Evolutionary conservation across 495 filamentous ascomycete species (phyloP).

Genomic region (Penicillium argentinense): DNA sequence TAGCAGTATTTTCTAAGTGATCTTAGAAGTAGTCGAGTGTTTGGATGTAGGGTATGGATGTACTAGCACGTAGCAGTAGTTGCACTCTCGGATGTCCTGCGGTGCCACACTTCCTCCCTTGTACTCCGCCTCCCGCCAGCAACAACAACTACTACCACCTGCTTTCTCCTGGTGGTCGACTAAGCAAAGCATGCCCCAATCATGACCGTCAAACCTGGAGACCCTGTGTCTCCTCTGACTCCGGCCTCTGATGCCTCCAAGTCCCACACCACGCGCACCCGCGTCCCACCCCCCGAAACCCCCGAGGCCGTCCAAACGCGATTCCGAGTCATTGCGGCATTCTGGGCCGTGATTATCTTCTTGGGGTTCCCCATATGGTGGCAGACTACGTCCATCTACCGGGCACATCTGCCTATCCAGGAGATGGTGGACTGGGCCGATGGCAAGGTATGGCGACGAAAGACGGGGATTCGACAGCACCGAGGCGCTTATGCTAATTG

Average conservation of each 20-base stretch:
- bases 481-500: slow-evolving; percentile 8
- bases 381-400: slow-evolving; percentile 92
- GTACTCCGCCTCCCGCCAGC: slow-evolving; percentile 6
- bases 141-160: background rate
- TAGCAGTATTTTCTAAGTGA: too few relatives aligned
- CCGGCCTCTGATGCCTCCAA: slow-evolving; percentile 15
- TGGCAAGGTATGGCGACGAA: slow-evolving; percentile 76
- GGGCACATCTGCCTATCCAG: slow-evolving; percentile 77
- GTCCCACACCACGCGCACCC: too few relatives aligned
- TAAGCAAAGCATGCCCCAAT: slow-evolving; percentile 39
- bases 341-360: slow-evolving; percentile 83
- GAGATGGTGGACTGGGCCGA: slow-evolving; percentile 93
- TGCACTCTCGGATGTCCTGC: too few relatives aligned
- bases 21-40: too few relatives aligned
- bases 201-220: slow-evolving; percentile 43
- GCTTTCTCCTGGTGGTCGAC: slow-evolving; percentile 9
- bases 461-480: too few relatives aligned
- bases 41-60: too few relatives aligned
- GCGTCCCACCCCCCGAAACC: slow-evolving; percentile 72
- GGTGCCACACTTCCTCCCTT: slow-evolving; percentile 11
- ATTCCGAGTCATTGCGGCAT: slow-evolving; percentile 75
- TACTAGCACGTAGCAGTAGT: too few relatives aligned
- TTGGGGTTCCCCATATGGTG: slow-evolving; percentile 95
- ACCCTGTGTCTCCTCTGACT: slow-evolving; percentile 34
- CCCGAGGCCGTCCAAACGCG: slow-evolving; percentile 65